phyloP scores from a whole-genome alignment of 2,329 filamentous ascomycete genomes.

The Sclerotinia minor region DNA sequence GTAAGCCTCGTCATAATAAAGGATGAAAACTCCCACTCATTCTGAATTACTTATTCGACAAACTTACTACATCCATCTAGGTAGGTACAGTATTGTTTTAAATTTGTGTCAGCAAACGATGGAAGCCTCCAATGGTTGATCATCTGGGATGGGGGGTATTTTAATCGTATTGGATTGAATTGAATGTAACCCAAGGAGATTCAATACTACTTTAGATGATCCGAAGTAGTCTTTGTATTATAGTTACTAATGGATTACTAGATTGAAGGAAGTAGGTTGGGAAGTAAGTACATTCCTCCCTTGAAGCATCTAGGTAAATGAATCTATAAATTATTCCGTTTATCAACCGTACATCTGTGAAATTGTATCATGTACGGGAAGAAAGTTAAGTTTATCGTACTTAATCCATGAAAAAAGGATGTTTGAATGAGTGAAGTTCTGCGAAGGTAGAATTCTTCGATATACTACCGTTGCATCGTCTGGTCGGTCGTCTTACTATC shows the following conservation, averaged over 20 bases:
- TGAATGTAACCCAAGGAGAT: not conserved
- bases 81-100: not conserved
- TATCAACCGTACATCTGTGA: not conserved
- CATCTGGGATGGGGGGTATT: not conserved
- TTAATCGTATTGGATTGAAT: not conserved
- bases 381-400: not conserved
- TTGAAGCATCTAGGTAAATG: not conserved
- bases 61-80: not conserved
- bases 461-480: not conserved
- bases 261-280: not conserved
- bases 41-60: not conserved
- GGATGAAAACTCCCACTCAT: not conserved
- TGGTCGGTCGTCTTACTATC: not conserved
- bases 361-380: not conserved
- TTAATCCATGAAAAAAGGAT: not conserved
- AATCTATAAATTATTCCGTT: not conserved
- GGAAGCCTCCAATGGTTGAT: not conserved
- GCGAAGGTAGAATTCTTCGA: too few relatives aligned
- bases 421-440: not conserved
- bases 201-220: not conserved
- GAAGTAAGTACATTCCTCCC: slow-evolving; percentile 1
- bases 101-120: slow-evolving; percentile 9
- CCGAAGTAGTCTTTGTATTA: not conserved
- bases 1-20: not conserved
- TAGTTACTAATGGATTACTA: not conserved